These are phyloP conservation scores for Corchorus olitorius DNA, from an alignment of 345 rosid species.

Conservation along the genomic window DNA sequence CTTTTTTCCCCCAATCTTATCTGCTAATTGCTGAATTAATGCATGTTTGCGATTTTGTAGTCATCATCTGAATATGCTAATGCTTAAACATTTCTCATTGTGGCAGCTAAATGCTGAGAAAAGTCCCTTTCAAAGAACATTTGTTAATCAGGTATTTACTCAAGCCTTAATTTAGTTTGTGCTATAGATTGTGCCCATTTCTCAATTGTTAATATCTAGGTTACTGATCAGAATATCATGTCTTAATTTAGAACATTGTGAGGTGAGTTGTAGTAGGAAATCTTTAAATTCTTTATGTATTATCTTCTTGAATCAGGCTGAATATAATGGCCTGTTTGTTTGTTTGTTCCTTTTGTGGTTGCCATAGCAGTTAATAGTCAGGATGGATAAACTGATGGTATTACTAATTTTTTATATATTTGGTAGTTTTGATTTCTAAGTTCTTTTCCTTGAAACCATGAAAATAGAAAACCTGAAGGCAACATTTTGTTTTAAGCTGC, in stretches of 20 bases:
- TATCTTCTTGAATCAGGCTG: conserved; percentile 5
- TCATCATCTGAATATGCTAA: conserved; percentile 17
- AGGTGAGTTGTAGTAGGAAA: conserved; percentile 3
- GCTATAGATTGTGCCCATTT: not conserved
- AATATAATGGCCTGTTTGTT: not conserved
- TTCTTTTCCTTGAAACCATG: not conserved
- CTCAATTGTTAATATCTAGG: not conserved
- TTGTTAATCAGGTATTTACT: conserved; percentile 83
- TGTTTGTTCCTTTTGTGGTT: not conserved
- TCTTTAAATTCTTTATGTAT: not conserved
- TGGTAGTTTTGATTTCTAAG: not conserved
- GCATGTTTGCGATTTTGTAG: not conserved
- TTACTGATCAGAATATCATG: not conserved
- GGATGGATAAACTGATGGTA: not conserved
- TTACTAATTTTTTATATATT: not conserved
- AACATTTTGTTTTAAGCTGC: not conserved
- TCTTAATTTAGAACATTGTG: not conserved
- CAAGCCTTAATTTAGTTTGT: conserved; percentile 3
- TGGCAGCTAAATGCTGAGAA: conserved; percentile 87
- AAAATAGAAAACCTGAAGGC: not conserved
- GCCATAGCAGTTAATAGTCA: not conserved
- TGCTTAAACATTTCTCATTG: not conserved
- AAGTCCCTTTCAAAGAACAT: conserved; percentile 93
- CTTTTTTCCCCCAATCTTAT: not conserved
- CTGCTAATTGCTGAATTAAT: conserved; percentile 3